Evolutionary conservation across 129 eudicot genomes (phyloP), one percentile per base, ranked within the genome.

Genomic region (Centella asiatica): DNA sequence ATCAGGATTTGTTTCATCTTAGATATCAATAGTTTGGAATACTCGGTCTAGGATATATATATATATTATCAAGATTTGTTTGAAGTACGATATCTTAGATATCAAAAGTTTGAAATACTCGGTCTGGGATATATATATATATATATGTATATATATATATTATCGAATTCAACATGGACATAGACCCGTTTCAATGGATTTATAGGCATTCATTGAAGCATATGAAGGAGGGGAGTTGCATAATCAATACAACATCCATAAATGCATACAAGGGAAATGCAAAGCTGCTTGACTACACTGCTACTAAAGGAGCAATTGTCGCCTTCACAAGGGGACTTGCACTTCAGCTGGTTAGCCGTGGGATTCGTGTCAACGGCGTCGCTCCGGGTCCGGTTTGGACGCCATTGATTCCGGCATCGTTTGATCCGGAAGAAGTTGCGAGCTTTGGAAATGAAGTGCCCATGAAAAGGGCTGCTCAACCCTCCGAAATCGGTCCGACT

Each of bases 381-480:
- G 98, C 98, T 0, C 98, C 96, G 0, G 98, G 98, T 0, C 98
- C 98, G 0, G 72, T 90, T 2, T 92, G 98, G 98, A 92, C 98
- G 0, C 98, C 98, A 0, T 62, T 92, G 60, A 92, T 87, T 26
- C 96, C 95, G 1, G 73, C 98, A 1, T 87, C 98, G 0, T 84
- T 87, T 45, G 39, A 52, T 1, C 86, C 80, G 59, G 94, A 92
- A 9, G 76, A 92, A 60, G 67, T 72, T 1, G 65, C 68, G 0
- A 69, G 34, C 6, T 92, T 92, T 1, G 98, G 98, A 45, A 52
- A 72, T 0, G 77, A 92, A 64, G 88, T 84, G 58, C 94, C 96
- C 4, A 87, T 92, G 96, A 66, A 77, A 20, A 74, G 98, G 73
- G 95, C 96, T 0, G 95, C 79, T 0, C 96, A 92, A 73, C 98